These are phyloP conservation scores for Pseudocercospora vitis DNA, from an alignment of 2,329 filamentous ascomycete species.

Conservation along the genomic window DNA sequence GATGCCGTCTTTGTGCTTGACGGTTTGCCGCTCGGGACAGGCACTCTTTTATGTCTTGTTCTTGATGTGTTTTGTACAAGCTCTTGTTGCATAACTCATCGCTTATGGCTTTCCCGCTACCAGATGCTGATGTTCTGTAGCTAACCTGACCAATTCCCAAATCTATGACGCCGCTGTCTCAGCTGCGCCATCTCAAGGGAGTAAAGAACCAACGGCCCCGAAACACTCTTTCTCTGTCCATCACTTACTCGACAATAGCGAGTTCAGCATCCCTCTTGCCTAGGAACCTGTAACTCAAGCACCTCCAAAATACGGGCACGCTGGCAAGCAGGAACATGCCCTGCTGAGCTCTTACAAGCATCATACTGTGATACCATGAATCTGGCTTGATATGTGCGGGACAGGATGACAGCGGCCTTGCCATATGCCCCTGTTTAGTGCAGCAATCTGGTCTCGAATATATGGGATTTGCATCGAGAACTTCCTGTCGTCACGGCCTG, in stretches of 20 bases:
- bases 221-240: not conserved
- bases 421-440: not conserved
- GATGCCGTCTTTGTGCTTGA: not conserved
- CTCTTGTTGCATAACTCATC: not conserved
- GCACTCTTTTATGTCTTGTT: not conserved
- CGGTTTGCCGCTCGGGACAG: not conserved
- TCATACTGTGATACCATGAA: too few species aligned
- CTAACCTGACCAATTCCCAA: not conserved
- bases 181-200: not conserved
- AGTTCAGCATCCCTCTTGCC: not conserved
- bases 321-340: too few species aligned
- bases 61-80: not conserved
- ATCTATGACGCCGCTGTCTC: slow-evolving; percentile 2
- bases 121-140: not conserved
- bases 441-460: not conserved
- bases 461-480: not conserved
- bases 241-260: not conserved
- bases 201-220: not conserved
- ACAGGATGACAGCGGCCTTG: not conserved
- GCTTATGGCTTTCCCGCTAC: slow-evolving; percentile 3
- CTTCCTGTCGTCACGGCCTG: not conserved
- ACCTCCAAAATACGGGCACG: too few species aligned
- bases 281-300: too few species aligned
- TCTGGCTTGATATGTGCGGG: too few species aligned
- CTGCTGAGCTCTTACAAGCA: too few species aligned